Evolutionary conservation across 2,329 filamentous ascomycete species (phyloP), one percentile per base, ranked within the genome.

Genomic region (Fusarium armeniacum): DNA sequence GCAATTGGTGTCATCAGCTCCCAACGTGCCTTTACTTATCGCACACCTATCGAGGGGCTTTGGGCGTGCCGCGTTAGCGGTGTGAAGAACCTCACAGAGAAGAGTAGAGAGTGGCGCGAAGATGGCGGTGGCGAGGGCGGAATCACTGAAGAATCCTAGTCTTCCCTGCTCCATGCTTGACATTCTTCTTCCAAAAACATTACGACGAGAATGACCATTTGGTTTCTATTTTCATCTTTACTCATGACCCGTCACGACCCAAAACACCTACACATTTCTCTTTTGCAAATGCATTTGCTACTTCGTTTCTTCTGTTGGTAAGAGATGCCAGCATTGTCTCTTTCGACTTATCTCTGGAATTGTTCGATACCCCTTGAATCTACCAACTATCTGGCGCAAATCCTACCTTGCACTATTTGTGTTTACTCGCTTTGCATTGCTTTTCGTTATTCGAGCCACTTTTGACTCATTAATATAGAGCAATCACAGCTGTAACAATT

Each of bases 1-100:
- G 93, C 94, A 18, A 98, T 99, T 71, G 95, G 96, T 9, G 94
- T 98, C 66, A 98, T 99, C 73, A 96, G 93, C 76, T 97, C 93
- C 9, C 96, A 99, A 81, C 88, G 96, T 47, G 94, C 92, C 13
- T 97, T 95, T 78, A 98, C 96, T 1, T 98, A 95, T 86, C 90
- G 95, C 53, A 96, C 94, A 3, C 90, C 93, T 0, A 91, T 95
- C 8, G 96, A 99, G 83, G 89, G 89, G 33, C 86, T 98, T 32
- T 98, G 95, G 94, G 94, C 96, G 2, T 87, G 87, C 41, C 89
- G 96, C 38, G 91, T 98, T 22, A 81, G 85, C 16, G 96, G 96
- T 26, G 89, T 98, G 68, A 94, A 91, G 80, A 86, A 88, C 64
- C 82, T 98, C 69, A 93, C 93, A 1, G 92, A 97, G 71, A 89